Evolutionary conservation across 1,284 basidiomycete species (phyloP), one percentile per base, ranked within the genome.

Genomic region (Ceratobasidium sp.): DNA sequence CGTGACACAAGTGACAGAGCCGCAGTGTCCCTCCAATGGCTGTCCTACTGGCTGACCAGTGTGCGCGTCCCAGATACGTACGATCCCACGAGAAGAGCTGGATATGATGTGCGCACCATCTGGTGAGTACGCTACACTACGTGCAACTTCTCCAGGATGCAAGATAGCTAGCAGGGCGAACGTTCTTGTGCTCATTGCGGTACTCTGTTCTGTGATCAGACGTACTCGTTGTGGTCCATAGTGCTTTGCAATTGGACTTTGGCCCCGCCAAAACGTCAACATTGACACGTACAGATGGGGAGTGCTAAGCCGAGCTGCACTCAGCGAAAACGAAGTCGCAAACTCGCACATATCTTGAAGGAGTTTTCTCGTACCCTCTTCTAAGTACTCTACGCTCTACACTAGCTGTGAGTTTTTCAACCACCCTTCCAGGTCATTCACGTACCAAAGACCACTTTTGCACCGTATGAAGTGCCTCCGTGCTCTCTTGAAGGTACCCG

Each of bases 241-340:
- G 23, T 48, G 17, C 28, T 66, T 48, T n/a, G 42, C 15, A 6
- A 66, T 50, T 5, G 64, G 42, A 0, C 44, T 66, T 3, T 46
- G 3, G 7, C 0, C 28, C n/a, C 28, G 48, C 67, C 67, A 70
- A 42, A 70, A 57, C 15, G 54, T 6, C 17, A 70, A 23, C 1
- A 13, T 13, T 6, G 67, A 69, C 20, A 69, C 67, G 23, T 69
- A 69, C 3, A 69, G 7, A 26, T 69, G 67, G 10, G 67, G 67
- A 17, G 67, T 69, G 17, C 67, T 69, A 17, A 38, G 12, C 15
- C 1, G 15, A 5, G 28, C 33, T 7, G 2, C 26, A 20, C 48
- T 56, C 6, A 15, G 20, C 1, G 50, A 12, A 70, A 38, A 57
- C 7, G 12, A 9, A 17, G 10, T 57, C 20, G 42, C n/a, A 52